Percentiles rank a stretch among this genome's conserved stretches.
Evolutionary conservation across 2,329 filamentous ascomycete genomes (phyloP).

Genomic region (Fusarium vanettenii): DNA sequence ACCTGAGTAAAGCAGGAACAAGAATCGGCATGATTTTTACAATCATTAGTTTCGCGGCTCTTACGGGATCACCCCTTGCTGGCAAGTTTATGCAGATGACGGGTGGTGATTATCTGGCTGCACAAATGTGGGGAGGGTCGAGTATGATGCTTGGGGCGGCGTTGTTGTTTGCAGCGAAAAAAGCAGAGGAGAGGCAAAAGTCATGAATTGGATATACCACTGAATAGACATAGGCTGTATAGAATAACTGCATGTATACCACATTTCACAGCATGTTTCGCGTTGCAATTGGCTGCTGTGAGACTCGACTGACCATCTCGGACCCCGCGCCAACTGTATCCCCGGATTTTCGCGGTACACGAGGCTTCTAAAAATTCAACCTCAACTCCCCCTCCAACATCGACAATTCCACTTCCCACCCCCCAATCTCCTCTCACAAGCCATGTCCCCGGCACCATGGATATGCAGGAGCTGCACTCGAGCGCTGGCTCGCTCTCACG

Average conservation of each 20-base stretch:
- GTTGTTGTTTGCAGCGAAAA: constrained; percentile 55
- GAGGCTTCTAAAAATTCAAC: constrained; percentile 37
- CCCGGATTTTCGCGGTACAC: constrained; percentile 18
- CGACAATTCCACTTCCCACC: neutral
- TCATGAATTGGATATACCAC: neutral
- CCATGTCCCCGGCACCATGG: constrained; percentile 51
- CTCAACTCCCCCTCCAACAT: neutral
- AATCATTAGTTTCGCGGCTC: constrained; percentile 63
- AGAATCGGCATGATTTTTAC: constrained; percentile 71
- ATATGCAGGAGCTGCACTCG: constrained; percentile 51
- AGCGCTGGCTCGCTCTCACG: constrained; percentile 40
- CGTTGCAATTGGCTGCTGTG: neutral
- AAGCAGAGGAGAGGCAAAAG: constrained; percentile 44
- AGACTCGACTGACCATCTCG: neutral
- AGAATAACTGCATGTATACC: neutral
- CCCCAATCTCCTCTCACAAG: constrained; percentile 7
- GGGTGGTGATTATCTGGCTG: constrained; percentile 59
- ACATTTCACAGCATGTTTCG: neutral
- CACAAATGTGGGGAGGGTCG: constrained; percentile 63
- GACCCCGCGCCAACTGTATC: constrained; percentile 24
- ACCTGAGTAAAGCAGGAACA: constrained; percentile 65
- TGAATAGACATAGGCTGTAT: neutral
- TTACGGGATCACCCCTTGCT: constrained; percentile 66
- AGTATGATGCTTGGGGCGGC: constrained; percentile 56
- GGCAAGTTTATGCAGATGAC: constrained; percentile 60